Conservation (phyloP, 305 asterid genomes). For the Fraxinus greggii region DNA sequence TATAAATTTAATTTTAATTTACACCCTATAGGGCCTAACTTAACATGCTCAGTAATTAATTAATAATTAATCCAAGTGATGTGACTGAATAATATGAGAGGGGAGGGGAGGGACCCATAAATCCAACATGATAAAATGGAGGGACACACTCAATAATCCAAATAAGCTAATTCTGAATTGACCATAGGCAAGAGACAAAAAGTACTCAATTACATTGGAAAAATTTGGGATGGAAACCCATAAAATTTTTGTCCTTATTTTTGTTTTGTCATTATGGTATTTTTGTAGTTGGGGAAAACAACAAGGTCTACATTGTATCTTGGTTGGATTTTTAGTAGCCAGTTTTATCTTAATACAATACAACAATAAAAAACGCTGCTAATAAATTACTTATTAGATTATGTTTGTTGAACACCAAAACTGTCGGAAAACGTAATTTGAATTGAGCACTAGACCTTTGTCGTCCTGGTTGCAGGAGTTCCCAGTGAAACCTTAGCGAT, state of each 20-base stretch:
- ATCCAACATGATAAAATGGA: slow-evolving; percentile 17
- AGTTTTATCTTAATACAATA: neutral
- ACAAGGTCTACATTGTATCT: neutral
- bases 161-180: slow-evolving; percentile 22
- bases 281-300: neutral
- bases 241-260: neutral
- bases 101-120: neutral
- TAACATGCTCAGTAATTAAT: slow-evolving; percentile 14
- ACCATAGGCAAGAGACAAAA: slow-evolving; percentile 24
- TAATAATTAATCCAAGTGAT: neutral
- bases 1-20: no score
- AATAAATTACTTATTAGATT: neutral
- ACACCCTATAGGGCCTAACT: neutral
- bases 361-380: neutral
- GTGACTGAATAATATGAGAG: neutral
- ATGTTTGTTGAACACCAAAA: neutral
- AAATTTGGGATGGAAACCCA: slow-evolving; percentile 13
- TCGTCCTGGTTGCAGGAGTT: neutral
- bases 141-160: slow-evolving; percentile 23
- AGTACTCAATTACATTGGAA: neutral
- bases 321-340: neutral
- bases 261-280: neutral
- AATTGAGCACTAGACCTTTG: neutral
- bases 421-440: neutral
- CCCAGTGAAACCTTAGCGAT: neutral